A percentile compares a stretch with the other conserved stretches of the same genome.
phyloP scores from a whole-genome alignment of 768 basidiomycete genomes.

The Tricholoma saponaceum region DNA sequence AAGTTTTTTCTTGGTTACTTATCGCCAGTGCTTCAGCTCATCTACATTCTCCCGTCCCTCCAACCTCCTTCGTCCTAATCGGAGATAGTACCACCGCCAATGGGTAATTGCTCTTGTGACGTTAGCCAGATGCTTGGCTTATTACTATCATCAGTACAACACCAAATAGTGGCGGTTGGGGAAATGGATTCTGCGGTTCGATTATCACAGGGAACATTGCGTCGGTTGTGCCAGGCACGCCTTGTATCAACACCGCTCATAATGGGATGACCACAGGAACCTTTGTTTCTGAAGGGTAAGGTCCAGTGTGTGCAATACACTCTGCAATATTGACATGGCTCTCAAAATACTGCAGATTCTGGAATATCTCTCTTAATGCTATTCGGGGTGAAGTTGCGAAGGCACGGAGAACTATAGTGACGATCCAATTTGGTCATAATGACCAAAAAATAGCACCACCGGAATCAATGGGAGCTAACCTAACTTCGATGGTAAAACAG shows the following conservation, averaged over 20 bases:
- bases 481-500: too few species aligned
- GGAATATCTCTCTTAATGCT: slow-evolving; percentile 28
- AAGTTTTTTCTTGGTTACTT: background rate
- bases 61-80: slow-evolving; percentile 34
- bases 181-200: slow-evolving; percentile 38
- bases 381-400: slow-evolving; percentile 32
- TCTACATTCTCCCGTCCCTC: background rate
- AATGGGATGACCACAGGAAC: slow-evolving; percentile 39
- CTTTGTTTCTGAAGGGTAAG: slow-evolving; percentile 23
- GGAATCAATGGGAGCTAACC: too few species aligned
- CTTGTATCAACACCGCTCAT: slow-evolving; percentile 37
- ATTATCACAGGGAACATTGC: slow-evolving; percentile 27
- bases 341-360: too few species aligned
- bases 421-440: too few species aligned
- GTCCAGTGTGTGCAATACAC: slow-evolving; percentile 10
- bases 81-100: slow-evolving; percentile 40
- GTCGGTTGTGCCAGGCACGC: slow-evolving; percentile 26
- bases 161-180: slow-evolving; percentile 36
- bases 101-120: slow-evolving; percentile 17
- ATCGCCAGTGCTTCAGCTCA: background rate
- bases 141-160: slow-evolving; percentile 19
- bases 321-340: too few species aligned
- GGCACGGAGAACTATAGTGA: slow-evolving; percentile 31
- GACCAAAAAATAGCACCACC: too few species aligned
- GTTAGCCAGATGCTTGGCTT: background rate